Evolutionary conservation across 345 rosid genomes (phyloP).

Genomic region (Schrenkiella parvula): DNA sequence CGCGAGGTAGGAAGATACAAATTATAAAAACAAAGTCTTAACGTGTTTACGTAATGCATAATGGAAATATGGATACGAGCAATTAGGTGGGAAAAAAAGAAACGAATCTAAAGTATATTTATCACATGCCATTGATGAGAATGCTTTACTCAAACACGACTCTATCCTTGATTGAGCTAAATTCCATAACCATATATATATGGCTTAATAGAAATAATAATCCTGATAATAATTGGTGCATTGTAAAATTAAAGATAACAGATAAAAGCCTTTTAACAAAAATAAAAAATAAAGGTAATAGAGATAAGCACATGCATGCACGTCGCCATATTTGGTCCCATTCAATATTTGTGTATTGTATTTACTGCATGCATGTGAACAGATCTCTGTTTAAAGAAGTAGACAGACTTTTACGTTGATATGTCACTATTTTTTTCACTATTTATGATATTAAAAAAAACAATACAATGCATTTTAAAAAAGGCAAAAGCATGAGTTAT

Average conservation of each 20-base stretch:
- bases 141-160: not conserved
- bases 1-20: not conserved
- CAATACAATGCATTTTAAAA: slow-evolving; percentile 25
- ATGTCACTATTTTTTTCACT: slow-evolving; percentile 28
- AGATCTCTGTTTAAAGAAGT: slow-evolving; percentile 16
- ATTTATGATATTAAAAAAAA: too few relatives aligned
- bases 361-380: slow-evolving; percentile 23
- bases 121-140: not conserved
- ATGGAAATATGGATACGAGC: not conserved
- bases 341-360: not conserved
- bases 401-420: slow-evolving; percentile 12
- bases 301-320: slow-evolving; percentile 24
- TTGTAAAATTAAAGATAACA: slow-evolving; percentile 2
- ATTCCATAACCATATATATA: not conserved
- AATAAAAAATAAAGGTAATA: not conserved
- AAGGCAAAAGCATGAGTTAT: slow-evolving; percentile 1
- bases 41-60: not conserved
- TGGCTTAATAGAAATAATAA: not conserved
- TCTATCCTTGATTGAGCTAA: not conserved
- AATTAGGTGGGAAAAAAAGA: not conserved
- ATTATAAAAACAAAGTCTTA: not conserved
- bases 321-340: slow-evolving; percentile 26
- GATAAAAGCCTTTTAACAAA: too few relatives aligned
- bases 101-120: not conserved
- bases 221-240: slow-evolving; percentile 9